Conservation (phyloP, 2,329 filamentous ascomycete genomes). For the Xylaria sp. region DNA sequence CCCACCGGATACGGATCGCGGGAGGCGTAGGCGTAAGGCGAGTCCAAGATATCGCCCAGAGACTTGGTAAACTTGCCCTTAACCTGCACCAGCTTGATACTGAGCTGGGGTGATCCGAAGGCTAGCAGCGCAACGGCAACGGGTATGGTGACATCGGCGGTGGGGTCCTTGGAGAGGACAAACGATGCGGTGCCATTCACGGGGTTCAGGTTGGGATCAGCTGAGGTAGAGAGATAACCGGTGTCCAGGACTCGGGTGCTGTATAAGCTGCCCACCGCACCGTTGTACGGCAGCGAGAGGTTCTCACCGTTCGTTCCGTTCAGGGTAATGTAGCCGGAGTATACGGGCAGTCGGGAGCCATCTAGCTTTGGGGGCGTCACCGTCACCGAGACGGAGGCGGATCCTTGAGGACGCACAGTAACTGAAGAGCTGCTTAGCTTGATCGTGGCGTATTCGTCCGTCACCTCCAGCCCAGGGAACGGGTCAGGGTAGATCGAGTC, state of each 20-base stretch:
- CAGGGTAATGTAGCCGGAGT: constrained; percentile 60
- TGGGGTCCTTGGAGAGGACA: constrained; percentile 41
- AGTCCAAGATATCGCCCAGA: constrained; percentile 55
- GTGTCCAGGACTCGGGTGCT: constrained; percentile 51
- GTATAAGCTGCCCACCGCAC: constrained; percentile 53
- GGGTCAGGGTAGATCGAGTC: constrained; percentile 51
- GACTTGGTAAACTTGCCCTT: constrained; percentile 48
- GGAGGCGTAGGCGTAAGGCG: constrained; percentile 53
- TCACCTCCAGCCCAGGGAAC: constrained; percentile 59
- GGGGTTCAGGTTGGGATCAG: constrained; percentile 47
- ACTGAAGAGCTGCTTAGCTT: constrained; percentile 53
- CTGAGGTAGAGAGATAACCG: constrained; percentile 52
- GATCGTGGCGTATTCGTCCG: constrained; percentile 56
- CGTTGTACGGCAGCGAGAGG: constrained; percentile 51
- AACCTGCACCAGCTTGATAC: constrained; percentile 58
- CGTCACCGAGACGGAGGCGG: constrained; percentile 56
- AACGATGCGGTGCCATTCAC: constrained; percentile 45
- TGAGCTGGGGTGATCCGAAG: constrained; percentile 59
- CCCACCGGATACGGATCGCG: constrained; percentile 48
- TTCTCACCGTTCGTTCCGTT: constrained; percentile 56
- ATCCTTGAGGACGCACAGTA: constrained; percentile 46
- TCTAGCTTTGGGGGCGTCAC: constrained; percentile 57
- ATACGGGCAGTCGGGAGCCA: constrained; percentile 57
- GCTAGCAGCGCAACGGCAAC: constrained; percentile 55
- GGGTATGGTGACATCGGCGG: constrained; percentile 51